A percentile compares a stretch with the other conserved stretches of the same genome.
Conservation (phyloP, 371 early-diverging fungal genomes). For the Mortierella sp. region DNA sequence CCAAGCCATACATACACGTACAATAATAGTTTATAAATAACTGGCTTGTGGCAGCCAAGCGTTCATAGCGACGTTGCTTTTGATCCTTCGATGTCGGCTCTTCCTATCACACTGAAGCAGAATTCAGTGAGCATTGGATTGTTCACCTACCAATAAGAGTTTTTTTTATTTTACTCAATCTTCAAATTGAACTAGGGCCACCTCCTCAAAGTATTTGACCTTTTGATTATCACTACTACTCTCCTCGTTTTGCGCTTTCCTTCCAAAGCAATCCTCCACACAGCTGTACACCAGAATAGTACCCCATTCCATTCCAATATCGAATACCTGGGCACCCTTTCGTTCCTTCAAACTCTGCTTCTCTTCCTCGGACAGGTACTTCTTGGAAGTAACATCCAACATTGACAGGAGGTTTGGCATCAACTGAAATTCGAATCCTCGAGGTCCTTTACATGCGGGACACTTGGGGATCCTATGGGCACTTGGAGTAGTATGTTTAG, state of each 20-base stretch:
- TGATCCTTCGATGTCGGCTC: too few species aligned
- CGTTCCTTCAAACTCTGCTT: constrained; percentile 38
- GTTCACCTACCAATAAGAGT: too few species aligned
- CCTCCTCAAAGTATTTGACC: constrained; percentile 73
- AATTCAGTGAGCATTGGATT: too few species aligned
- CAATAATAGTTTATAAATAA: too few species aligned
- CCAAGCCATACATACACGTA: too few species aligned
- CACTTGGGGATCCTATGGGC: constrained; percentile 67
- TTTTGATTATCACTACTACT: constrained; percentile 18
- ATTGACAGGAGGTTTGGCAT: constrained; percentile 89
- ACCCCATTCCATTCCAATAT: constrained; percentile 94
- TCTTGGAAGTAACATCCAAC: constrained; percentile 65
- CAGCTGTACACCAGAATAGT: constrained; percentile 90
- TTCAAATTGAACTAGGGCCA: constrained; percentile 78
- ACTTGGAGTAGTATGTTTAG: constrained; percentile 44
- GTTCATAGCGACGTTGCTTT: too few species aligned
- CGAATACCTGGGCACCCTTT: constrained; percentile 67
- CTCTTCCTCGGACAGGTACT: constrained; percentile 44
- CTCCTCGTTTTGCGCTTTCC: constrained; percentile 15
- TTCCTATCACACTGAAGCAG: too few species aligned
- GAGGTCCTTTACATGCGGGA: constrained; percentile 74
- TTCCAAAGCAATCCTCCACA: constrained; percentile 77
- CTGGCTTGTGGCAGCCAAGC: too few species aligned
- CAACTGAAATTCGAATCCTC: constrained; percentile 92
- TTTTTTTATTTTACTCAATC: constrained; percentile 19